Evolutionary conservation across 169 alveolate genomes (phyloP).

Genomic region (Perkinsus olseni): DNA sequence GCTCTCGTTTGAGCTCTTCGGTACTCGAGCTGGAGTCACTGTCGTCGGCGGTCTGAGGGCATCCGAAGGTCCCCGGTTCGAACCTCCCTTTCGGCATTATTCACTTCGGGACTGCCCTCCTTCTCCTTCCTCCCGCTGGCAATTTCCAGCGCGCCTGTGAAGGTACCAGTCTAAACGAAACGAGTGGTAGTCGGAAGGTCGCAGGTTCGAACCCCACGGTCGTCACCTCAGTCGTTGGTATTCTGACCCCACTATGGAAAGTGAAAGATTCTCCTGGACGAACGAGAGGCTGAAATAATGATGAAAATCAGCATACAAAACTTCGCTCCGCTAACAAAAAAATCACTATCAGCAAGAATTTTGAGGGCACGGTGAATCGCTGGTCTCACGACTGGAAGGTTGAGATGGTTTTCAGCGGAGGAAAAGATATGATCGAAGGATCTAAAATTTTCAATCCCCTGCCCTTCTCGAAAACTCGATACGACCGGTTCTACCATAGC

Average conservation of each 20-base stretch:
- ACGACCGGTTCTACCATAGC: too few relatives aligned
- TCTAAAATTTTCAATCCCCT: too few relatives aligned
- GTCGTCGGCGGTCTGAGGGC: background rate
- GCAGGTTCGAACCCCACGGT: background rate
- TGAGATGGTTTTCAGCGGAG: too few relatives aligned
- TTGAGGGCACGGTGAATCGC: too few relatives aligned
- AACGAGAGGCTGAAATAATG: background rate
- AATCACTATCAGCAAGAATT: too few relatives aligned
- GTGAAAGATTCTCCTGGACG: background rate
- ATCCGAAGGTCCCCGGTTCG: background rate
- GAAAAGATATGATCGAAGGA: too few relatives aligned
- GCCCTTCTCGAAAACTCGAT: too few relatives aligned
- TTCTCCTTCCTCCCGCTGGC: background rate
- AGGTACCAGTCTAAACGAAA: background rate
- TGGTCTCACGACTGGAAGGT: too few relatives aligned
- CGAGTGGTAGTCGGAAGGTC: background rate
- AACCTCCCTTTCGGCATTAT: background rate
- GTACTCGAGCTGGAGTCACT: background rate
- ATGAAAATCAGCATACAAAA: too few relatives aligned
- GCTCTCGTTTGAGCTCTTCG: background rate
- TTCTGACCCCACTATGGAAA: background rate
- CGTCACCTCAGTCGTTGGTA: background rate
- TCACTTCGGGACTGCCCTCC: background rate
- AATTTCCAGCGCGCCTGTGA: background rate
- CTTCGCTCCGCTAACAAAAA: too few relatives aligned